Evolutionary conservation across 345 rosid species (phyloP).

Genomic region (Raphanus sativus): DNA sequence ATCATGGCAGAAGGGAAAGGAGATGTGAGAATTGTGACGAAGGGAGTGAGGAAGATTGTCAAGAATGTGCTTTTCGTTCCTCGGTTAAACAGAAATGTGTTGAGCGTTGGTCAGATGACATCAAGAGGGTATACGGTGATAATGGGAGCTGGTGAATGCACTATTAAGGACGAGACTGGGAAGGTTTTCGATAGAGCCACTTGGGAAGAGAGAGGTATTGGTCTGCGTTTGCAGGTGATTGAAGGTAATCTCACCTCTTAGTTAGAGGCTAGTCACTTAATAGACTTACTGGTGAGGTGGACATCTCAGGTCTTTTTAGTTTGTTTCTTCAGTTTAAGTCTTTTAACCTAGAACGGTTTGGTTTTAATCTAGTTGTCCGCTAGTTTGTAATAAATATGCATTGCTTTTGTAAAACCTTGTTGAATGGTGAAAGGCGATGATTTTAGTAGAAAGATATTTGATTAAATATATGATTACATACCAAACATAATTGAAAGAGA

Average conservation of each 20-base stretch:
- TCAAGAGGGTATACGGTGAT: neutral
- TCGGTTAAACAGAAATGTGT: constrained; percentile 2
- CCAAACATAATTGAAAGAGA: constrained; percentile 32
- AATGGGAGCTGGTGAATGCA: neutral
- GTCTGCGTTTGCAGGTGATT: constrained; percentile 22
- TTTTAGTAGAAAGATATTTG: neutral
- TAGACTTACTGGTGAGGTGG: neutral
- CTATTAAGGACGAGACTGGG: neutral
- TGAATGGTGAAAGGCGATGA: constrained; percentile 5
- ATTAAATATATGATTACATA: constrained; percentile 33
- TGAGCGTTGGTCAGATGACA: constrained; percentile 15
- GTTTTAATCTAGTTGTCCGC: neutral
- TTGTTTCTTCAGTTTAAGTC: neutral
- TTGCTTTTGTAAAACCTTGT: neutral
- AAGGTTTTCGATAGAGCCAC: neutral
- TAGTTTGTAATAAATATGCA: neutral
- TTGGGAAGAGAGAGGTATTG: constrained; percentile 13
- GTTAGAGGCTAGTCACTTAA: neutral
- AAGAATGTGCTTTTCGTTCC: constrained; percentile 23
- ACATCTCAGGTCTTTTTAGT: neutral
- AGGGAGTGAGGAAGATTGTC: constrained; percentile 3
- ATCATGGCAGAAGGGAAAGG: constrained; percentile 13
- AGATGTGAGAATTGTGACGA: constrained; percentile 4
- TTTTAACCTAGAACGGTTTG: neutral
- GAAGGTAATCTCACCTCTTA: neutral